Base-by-base conservation (phyloP, 495 filamentous ascomycete species). In the Lasiosphaeria miniovina region DNA sequence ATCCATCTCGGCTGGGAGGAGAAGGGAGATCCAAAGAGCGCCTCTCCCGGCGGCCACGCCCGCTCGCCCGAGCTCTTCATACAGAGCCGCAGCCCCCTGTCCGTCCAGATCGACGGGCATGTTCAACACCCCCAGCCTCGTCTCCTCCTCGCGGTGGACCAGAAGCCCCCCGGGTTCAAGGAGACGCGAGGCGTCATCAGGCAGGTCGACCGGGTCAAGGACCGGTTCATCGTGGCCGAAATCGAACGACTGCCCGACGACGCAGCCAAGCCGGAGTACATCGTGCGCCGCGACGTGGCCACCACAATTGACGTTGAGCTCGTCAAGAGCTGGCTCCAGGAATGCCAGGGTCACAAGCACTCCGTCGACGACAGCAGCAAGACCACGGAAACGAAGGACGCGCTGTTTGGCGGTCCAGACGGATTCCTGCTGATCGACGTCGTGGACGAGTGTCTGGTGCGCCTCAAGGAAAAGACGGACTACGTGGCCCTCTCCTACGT, bases 381-480 rank as follows among this genome's bases (percentile, higher is more conserved):
- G 24, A 12, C 17, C 8, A n/a, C 15, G 43, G 43, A n/a, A 46
- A n/a, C 1, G 12, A 46, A 3, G 8, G 12, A 46, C 15, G 6
- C 43, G 4, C 43, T 46, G 4, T 46, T 46, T n/a, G 11, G 12
- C 38, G 12, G 15, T 9, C 24, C 24, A 24, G 43, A n/a, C 43
- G 43, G 43, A n/a, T 52, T 52, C 49, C 49, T 17, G 17, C 49
- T 52, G 31, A 52, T 52, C 34, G 49, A 52, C 49, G 49, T 33
- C 17, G 5, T 31, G 14, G 31, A 52, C 34, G 49, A 52, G 34
- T 35, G 49, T 32, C 8, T 52, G 49, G 49, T 52, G 31, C n/a
- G 10, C 7, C 7, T 11, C 12, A 33, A 17, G 24, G 49, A 52
- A 14, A 52, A 35, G 49, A 10, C 24, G 24, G 49, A 52, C 49